Evolutionary conservation across 257 asterid species (phyloP).

Genomic region (Solanum chilense): DNA sequence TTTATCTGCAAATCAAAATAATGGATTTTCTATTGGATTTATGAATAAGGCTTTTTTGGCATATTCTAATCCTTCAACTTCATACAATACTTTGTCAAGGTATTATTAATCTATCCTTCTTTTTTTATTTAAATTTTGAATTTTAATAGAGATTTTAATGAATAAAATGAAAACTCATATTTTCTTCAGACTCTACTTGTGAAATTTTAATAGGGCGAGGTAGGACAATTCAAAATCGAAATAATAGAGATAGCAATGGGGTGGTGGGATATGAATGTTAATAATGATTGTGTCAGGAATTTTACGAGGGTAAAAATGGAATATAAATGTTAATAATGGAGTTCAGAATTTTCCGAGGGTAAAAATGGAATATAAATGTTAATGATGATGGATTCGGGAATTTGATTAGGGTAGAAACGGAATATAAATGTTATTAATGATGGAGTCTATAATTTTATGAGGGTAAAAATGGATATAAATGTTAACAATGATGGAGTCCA

Average conservation of each 20-base stretch:
- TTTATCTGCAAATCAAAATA: slow-evolving; percentile 32
- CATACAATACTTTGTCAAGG: slow-evolving; percentile 11
- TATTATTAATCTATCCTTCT: not conserved
- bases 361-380: no score
- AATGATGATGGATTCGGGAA: accelerated
- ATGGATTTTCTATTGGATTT: slow-evolving; percentile 51
- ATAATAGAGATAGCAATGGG: not conserved
- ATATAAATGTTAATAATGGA: no score
- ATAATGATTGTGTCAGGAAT: no score
- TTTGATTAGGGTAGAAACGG: no score
- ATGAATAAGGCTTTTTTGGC: slow-evolving; percentile 53
- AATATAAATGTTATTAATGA: no score
- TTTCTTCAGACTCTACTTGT: not conserved
- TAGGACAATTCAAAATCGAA: not conserved
- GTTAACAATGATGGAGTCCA: no score
- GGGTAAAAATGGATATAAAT: no score
- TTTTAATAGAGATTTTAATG: not conserved
- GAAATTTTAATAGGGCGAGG: accelerated
- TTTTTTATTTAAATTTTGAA: slow-evolving; percentile 22
- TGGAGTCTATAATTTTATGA: accelerated
- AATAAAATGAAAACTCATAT: not conserved
- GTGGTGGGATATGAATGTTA: not conserved
- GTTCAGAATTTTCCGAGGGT: accelerated
- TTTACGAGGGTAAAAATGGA: no score
- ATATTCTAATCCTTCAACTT: slow-evolving; percentile 2